A percentile compares a stretch with the other conserved stretches of the same genome.
Conservation (phyloP, 805 yeast species). For the Maudiozyma barnettii region DNA sequence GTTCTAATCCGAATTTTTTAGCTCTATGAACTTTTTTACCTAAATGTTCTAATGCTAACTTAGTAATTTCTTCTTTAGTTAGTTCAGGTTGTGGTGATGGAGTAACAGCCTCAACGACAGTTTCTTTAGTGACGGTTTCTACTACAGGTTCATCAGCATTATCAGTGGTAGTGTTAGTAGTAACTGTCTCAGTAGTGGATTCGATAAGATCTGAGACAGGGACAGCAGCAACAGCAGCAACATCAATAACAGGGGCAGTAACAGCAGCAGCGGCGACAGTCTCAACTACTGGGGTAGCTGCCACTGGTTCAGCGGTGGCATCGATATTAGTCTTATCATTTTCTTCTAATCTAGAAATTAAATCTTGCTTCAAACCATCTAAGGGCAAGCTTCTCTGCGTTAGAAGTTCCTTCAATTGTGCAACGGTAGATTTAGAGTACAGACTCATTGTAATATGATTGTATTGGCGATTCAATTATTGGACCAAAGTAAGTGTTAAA, state of each 20-base stretch:
- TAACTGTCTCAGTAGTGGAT: background rate
- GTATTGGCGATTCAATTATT: too few species aligned
- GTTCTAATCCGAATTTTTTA: conserved; percentile 66
- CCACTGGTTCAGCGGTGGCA: background rate
- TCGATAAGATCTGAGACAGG: background rate
- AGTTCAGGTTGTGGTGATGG: conserved; percentile 23
- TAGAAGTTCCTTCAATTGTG: conserved; percentile 72
- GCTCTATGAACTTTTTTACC: conserved; percentile 62
- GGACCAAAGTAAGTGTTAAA: too few species aligned
- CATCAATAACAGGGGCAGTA: background rate
- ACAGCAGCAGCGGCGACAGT: background rate
- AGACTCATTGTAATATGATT: conserved; percentile 39
- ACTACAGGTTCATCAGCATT: background rate
- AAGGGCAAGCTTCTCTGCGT: conserved; percentile 56
- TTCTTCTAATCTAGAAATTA: conserved; percentile 44
- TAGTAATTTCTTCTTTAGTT: conserved; percentile 62
- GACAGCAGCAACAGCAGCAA: background rate
- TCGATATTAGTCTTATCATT: conserved; percentile 11
- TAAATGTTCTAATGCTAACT: conserved; percentile 56
- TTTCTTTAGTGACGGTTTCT: conserved; percentile 1
- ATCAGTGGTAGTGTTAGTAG: conserved; percentile 1
- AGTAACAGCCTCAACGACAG: conserved; percentile 1
- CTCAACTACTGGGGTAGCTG: background rate
- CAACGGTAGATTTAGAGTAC: conserved; percentile 63
- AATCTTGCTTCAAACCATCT: conserved; percentile 75